Base-by-base conservation (phyloP, 768 basidiomycete genomes). In the Phaeotremella skinneri region DNA sequence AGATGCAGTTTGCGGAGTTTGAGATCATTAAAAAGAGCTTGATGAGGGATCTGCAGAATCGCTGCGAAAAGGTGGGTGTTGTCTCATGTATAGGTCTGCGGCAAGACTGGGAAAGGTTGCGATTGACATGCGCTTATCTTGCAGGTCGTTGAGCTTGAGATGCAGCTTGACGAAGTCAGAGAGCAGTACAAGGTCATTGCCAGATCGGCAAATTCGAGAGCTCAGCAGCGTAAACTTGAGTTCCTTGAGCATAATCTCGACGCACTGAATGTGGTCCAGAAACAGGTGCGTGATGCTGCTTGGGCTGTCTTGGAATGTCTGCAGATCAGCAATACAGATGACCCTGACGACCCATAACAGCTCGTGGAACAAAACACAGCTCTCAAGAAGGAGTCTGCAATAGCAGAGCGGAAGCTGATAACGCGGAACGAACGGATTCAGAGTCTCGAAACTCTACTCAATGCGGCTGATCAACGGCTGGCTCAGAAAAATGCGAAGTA, bases 141-240 rank as follows among this genome's bases (percentile, higher is more conserved):
- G 11, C 58, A 96, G 93, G 96, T 99, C 41, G 94, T 99, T 52
- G 96, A 98, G 79, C 85, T 99, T 27, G 96, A 99, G 78, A 98
- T 99, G 64, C 93, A 97, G 76, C 81, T 99, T 31, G 96, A 98
- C 72, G 96, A 99, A 76, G 91, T 96, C 78, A 90, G 90, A 77
- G 96, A 99, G 79, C 93, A 98, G 74, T 99, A 99, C 79, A 94
- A 92, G 81, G 94, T 93, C 74, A 91, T 98, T 59, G 92, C 96
- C 70, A 88, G 91, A 63, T 96, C 96, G 76, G 93, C 91, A 80
- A 98, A 98, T 78, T 92, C 88, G 78, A 93, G 94, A 77, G 91
- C 94, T 5, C 96, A 99, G 68, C 91, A 94, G 80, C 93, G 94
- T 84, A 97, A 98, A 84, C 93, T 98, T 89, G 90, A 91, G 13